Evolutionary conservation across 2,329 filamentous ascomycete species (phyloP), one percentile per base, ranked within the genome.

Genomic region (Botryotinia narcissicola): DNA sequence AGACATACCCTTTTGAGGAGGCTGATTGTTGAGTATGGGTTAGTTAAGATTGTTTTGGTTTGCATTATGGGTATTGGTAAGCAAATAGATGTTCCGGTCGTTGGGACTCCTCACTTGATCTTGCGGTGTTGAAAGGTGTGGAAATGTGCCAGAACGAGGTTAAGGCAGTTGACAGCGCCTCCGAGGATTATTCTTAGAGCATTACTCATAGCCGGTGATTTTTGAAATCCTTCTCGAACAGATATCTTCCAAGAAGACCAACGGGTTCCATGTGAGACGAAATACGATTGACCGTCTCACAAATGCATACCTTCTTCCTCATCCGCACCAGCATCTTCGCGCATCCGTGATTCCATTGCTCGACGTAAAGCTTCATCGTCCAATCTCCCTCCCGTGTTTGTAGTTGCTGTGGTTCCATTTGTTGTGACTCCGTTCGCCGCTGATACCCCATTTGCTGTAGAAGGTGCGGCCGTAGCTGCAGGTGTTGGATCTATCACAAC

Each of bases 281-380:
- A 25, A 16, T 18, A 46, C 37, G 9, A 29, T 29, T 35, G 25
- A 10, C 12, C 12, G 16, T 18, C 29, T 84, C 80, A 92, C 63
- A 92, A 81, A 82, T 92, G 89, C 84, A 92, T 84, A 1, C 90
- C 90, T 32, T 85, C 87, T 6, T 89, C 86, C 20, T 86, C 84
- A 35, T 84, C 84, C 10, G 84, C 84, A 3, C 85, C 84, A 48
- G 40, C 62, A 7, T 81, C 81, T 20, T 79, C 83, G 64, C 84
- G 83, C 82, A 91, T 83, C 70, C 86, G 86, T 77, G 86, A 87
- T 77, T 88, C 86, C 74, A 92, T 79, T 69, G 85, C 84, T 75
- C 84, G 82, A 73, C 87, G 83, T 71, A 92, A 82, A 80, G 91
- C 86, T 75, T 90, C 88, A 75, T 91, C 89, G 35, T 83, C 85